Percentiles rank a stretch among this genome's conserved stretches.
Conservation (phyloP, 1,284 basidiomycete species). For the Pulchroboletus neoregius region DNA sequence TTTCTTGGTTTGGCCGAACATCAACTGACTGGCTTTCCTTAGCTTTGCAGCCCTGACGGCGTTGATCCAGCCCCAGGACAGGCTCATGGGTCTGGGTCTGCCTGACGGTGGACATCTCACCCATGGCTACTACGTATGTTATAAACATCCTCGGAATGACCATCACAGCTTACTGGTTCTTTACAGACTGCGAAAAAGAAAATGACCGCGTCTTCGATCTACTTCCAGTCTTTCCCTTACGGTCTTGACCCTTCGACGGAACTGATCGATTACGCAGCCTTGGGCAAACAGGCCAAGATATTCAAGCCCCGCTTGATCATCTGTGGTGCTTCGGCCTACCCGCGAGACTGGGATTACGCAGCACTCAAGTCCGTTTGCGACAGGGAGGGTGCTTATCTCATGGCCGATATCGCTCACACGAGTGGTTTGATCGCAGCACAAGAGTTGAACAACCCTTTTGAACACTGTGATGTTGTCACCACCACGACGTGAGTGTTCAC, state of each 20-base stretch:
- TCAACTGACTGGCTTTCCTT: conserved; percentile 13
- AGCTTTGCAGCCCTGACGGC: conserved; percentile 98
- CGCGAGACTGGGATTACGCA: conserved; percentile 96
- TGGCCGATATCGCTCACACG: conserved; percentile 98
- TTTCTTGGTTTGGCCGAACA: neutral
- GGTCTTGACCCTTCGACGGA: conserved; percentile 82
- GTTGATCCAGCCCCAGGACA: conserved; percentile 95
- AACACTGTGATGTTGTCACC: conserved; percentile 95
- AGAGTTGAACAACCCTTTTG: conserved; percentile 91
- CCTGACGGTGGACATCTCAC: conserved; percentile 98
- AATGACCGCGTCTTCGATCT: conserved; percentile 99
- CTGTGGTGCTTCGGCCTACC: conserved; percentile 98
- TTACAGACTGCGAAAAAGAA: conserved; percentile 96
- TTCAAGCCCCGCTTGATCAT: conserved; percentile 97
- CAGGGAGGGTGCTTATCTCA: conserved; percentile 86
- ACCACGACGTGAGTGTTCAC: conserved; percentile 77
- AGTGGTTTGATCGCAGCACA: conserved; percentile 93
- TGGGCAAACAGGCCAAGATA: conserved; percentile 87
- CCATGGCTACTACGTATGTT: conserved; percentile 89
- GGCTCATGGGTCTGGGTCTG: conserved; percentile 98
- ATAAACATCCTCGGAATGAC: neutral
- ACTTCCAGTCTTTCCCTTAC: conserved; percentile 99
- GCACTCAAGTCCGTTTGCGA: conserved; percentile 81
- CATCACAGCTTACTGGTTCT: conserved; percentile 15
- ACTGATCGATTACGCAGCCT: conserved; percentile 85